phyloP scores from a whole-genome alignment of 345 rosid genomes.

The Camelina laxa region DNA sequence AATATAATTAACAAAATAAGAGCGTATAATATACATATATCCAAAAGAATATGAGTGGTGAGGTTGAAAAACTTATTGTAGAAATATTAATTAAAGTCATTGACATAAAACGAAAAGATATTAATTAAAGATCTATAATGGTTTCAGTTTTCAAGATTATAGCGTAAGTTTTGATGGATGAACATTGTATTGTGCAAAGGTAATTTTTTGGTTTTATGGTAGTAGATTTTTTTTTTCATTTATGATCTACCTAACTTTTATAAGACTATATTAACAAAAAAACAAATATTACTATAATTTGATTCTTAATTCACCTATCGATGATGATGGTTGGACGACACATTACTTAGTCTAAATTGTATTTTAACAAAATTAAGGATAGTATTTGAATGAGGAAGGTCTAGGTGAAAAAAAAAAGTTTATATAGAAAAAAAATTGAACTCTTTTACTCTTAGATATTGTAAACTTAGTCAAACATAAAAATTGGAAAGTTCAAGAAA shows the following conservation, averaged over 20 bases:
- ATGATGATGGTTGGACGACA: not conserved
- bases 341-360: not conserved
- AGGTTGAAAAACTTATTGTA: no score
- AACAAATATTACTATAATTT: not conserved
- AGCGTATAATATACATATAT: no score
- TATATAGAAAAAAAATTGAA: not conserved
- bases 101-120: no score
- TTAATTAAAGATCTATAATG: no score
- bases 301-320: not conserved
- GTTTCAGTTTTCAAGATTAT: not conserved
- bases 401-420: not conserved
- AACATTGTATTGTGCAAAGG: not conserved
- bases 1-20: no score
- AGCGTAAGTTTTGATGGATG: not conserved
- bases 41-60: no score
- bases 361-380: not conserved
- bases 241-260: not conserved
- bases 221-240: not conserved
- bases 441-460: not conserved
- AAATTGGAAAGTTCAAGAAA: constrained; percentile 24
- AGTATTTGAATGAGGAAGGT: not conserved
- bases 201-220: not conserved
- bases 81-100: no score
- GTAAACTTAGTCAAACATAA: not conserved
- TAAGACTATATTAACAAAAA: not conserved